These are phyloP conservation scores for Pythium brachiatum DNA, from an alignment of 352 stramenopile genomes.

Conservation along the genomic window DNA sequence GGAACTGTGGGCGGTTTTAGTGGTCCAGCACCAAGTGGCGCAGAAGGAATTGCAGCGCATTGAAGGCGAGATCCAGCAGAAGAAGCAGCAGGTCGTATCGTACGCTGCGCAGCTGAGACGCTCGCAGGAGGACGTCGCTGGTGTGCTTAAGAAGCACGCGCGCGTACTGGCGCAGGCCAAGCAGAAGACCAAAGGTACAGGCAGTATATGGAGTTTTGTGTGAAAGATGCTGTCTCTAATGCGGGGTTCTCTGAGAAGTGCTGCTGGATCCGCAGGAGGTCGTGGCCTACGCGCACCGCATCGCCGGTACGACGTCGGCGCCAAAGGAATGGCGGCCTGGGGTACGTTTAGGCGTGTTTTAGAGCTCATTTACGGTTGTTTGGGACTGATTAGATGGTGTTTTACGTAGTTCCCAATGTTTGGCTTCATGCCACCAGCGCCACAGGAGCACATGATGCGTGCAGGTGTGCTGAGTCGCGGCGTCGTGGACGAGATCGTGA, in stretches of 20 bases:
- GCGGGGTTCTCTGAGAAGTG: constrained; percentile 32
- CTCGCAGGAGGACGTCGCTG: constrained; percentile 67
- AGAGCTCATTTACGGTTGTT: background rate
- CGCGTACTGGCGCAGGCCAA: constrained; percentile 56
- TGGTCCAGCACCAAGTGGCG: constrained; percentile 64
- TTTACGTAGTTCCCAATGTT: constrained; percentile 77
- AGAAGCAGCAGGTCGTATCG: constrained; percentile 62
- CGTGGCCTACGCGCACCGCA: constrained; percentile 78
- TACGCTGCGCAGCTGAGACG: constrained; percentile 65
- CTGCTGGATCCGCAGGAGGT: constrained; percentile 65
- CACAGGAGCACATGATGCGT: constrained; percentile 85
- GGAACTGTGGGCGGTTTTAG: constrained; percentile 24
- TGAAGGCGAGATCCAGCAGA: constrained; percentile 58
- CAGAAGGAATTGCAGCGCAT: constrained; percentile 66
- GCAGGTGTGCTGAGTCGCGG: constrained; percentile 77
- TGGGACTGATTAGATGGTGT: background rate
- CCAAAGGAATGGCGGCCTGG: constrained; percentile 74
- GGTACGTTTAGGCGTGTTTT: constrained; percentile 31
- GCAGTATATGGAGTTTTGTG: background rate
- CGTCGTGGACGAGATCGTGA: constrained; percentile 78
- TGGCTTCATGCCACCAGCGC: constrained; percentile 81
- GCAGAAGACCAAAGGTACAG: constrained; percentile 48
- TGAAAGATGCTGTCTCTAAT: background rate
- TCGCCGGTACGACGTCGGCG: constrained; percentile 73
- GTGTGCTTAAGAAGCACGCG: constrained; percentile 67